Conservation (phyloP, 2,329 filamentous ascomycete genomes). For the Claviceps monticola region DNA sequence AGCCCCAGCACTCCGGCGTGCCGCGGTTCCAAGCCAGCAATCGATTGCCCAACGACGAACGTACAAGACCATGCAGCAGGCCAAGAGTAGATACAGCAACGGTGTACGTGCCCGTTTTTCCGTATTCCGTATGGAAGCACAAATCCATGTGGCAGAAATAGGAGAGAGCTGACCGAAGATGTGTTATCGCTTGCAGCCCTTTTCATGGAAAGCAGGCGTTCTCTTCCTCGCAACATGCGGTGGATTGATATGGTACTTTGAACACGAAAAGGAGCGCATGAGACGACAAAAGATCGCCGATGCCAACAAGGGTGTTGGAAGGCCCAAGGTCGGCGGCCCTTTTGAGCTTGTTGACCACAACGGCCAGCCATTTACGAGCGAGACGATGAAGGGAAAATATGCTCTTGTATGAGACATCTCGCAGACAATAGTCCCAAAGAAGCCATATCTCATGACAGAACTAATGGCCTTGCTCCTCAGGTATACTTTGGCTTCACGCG, state of each 20-base stretch:
- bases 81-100: slow-evolving; percentile 42
- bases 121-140: not conserved
- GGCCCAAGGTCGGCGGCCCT: slow-evolving; percentile 80
- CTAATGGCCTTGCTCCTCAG: slow-evolving; percentile 25
- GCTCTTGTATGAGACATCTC: slow-evolving; percentile 42
- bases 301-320: slow-evolving; percentile 82
- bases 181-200: slow-evolving; percentile 45
- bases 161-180: slow-evolving; percentile 13
- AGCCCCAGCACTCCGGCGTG: slow-evolving; percentile 20
- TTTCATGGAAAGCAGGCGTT: slow-evolving; percentile 81
- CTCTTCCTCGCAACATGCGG: slow-evolving; percentile 71
- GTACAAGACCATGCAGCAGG: slow-evolving; percentile 43
- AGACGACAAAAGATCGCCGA: slow-evolving; percentile 80
- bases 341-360: slow-evolving; percentile 76
- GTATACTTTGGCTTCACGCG: slow-evolving; percentile 98
- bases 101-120: slow-evolving; percentile 27
- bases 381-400: slow-evolving; percentile 78
- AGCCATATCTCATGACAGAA: not conserved
- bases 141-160: no score
- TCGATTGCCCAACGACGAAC: slow-evolving; percentile 24
- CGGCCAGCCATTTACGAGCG: slow-evolving; percentile 61
- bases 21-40: slow-evolving; percentile 19
- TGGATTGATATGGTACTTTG: slow-evolving; percentile 79
- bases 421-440: not conserved
- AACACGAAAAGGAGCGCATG: slow-evolving; percentile 83